These are phyloP conservation scores for Paramecium sexaurelia DNA, from an alignment of 73 alveolate species.

Conservation along the genomic window DNA sequence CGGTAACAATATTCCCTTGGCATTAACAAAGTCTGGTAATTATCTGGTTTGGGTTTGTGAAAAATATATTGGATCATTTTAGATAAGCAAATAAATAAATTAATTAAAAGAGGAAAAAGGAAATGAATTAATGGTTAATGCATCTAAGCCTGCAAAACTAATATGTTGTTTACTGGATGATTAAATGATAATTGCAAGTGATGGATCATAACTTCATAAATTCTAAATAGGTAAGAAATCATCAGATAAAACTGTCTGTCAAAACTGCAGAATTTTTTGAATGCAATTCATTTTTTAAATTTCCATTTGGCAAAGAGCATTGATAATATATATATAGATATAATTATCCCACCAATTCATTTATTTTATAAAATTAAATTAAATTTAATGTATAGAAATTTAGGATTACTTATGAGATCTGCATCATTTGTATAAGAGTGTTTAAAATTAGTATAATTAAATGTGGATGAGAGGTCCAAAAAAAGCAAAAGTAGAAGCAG, in stretches of 20 bases:
- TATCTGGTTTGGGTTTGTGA: conserved; percentile 9
- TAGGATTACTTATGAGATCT: neutral
- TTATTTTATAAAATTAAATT: neutral
- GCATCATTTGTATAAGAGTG: neutral
- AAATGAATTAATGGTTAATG: neutral
- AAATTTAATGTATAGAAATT: conserved; percentile 2
- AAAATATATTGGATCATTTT: neutral
- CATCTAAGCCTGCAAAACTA: neutral
- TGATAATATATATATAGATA: no score
- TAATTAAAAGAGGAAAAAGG: neutral
- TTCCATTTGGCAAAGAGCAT: no score
- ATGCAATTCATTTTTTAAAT: neutral
- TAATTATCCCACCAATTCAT: neutral
- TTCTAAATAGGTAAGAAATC: neutral
- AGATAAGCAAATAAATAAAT: neutral
- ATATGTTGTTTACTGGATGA: neutral
- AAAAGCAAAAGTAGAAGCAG: conserved; percentile 41
- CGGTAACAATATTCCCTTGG: neutral
- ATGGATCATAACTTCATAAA: neutral
- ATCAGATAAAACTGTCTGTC: neutral
- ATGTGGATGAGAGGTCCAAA: conserved; percentile 57
- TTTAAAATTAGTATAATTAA: neutral
- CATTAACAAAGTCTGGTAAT: neutral
- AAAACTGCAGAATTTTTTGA: neutral
- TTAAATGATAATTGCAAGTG: neutral